Evolutionary conservation across 345 rosid species (phyloP), one percentile per base, ranked within the genome.

Genomic region (Acer yangbiense): DNA sequence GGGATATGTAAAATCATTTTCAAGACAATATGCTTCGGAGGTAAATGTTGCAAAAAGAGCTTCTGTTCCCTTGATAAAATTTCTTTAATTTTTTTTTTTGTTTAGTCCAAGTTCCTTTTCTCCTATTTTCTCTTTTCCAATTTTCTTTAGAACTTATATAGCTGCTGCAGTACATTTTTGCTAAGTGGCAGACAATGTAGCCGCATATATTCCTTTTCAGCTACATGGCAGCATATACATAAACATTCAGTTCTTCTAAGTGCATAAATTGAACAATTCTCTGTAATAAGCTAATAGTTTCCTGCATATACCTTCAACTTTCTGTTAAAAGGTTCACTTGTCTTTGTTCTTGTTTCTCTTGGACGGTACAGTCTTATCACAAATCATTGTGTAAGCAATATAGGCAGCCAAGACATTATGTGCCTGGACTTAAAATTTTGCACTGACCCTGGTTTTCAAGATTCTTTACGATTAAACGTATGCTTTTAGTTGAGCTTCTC

Each of bases 11-110:
- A 92, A 91, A 77, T 91, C 98, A 20, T 88, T 96, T 76, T 87
- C 99, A 50, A 90, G 99, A 81, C 97, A 96, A 79, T 94, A 92
- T 80, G 97, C 98, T 11, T 85, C 88, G 18, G 98, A 96, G 98
- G 98, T 96, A 83, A 83, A 68, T 60, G 13, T 71, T 25, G n/a
- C 54, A 12, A 13, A n/a, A 35, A 13, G 55, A 62, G 63, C 43
- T 65, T 48, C 27, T 35, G 35, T 39, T 3, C 39, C 10, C 32
- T 10, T 12, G 2, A 21, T 43, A 27, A 57, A 69, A 14, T 16
- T 66, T 39, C 10, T 66, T 10, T 41, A 3, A 25, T 68, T 68
- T 20, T 21, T 68, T 14, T 21, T 20, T 8, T 43, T 43, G 62
- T 16, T 27, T 32, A 44, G 12, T 71, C 21, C 13, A 16, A 41